Conservation (phyloP, 345 rosid genomes). For the Populus alba region DNA sequence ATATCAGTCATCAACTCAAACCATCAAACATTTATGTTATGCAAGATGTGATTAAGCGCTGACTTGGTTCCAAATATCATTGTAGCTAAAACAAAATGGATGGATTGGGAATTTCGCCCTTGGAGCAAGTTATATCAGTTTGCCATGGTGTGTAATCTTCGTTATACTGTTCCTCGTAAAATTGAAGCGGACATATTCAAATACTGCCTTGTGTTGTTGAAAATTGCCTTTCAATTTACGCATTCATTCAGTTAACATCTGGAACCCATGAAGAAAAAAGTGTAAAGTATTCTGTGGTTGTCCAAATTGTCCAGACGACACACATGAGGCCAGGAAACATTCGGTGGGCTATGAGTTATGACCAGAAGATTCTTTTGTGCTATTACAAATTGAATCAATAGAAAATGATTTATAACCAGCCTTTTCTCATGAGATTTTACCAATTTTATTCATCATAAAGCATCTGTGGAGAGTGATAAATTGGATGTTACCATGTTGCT, state of each 20-base stretch:
- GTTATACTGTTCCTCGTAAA: constrained; percentile 1
- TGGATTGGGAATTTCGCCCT: constrained; percentile 96
- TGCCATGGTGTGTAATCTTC: constrained; percentile 69
- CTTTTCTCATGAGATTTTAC: neutral
- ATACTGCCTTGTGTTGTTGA: neutral
- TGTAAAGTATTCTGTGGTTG: neutral
- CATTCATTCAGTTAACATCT: neutral
- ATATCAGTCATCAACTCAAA: neutral
- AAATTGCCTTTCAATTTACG: neutral
- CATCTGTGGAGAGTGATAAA: neutral
- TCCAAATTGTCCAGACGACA: neutral
- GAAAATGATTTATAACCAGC: constrained; percentile 1
- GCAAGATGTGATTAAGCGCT: constrained; percentile 18
- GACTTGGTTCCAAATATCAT: constrained; percentile 14
- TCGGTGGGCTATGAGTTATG: neutral
- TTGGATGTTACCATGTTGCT: neutral
- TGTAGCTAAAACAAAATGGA: constrained; percentile 97
- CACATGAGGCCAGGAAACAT: neutral
- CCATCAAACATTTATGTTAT: constrained; percentile 3
- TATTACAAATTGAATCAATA: no score
- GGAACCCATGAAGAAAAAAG: neutral
- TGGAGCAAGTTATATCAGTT: constrained; percentile 94
- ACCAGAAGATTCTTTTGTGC: neutral
- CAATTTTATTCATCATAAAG: neutral
- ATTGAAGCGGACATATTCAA: neutral